Evolutionary conservation across 148 eudicot species (phyloP), one percentile per base, ranked within the genome.

Genomic region (Cornus florida): DNA sequence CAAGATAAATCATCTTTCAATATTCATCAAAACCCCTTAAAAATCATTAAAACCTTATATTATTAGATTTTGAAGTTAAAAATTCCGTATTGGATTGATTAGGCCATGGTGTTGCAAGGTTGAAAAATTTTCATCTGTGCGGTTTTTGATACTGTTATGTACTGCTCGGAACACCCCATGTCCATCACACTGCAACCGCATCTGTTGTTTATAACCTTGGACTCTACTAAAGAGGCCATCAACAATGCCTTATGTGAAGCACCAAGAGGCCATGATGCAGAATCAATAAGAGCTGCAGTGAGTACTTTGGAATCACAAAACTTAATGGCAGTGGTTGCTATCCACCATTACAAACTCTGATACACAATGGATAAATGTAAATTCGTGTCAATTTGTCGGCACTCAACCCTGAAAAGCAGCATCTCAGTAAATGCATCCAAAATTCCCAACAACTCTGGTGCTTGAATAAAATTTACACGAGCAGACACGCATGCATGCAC

Each of bases 181-280:
- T 28, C 28, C 28, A 28, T 28, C 28, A 35, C 38, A 0, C 38
- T 2, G 2, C 38, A 35, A 2, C 38, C 38, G 38, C 38, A 35
- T 35, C 38, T 35, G 80, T 87, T 84, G 76, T 72, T 84, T 77
- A 86, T 80, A 80, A 87, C 91, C 32, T 77, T 84, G 89, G 76
- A 84, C 82, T 38, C 80, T 84, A 62, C 70, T 86, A 20, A 86
- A 86, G 67, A 86, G 76, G 78, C 87, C 87, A 31, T 81, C 81
- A 64, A 84, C 84, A 38, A 80, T 86, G 82, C 85, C 46, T 81
- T 88, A 14, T 84, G 82, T 80, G 88, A 88, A 74, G 88, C 88
- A 71, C 84, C 87, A 82, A 86, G 91, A 78, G 91, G 88, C 43
- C 88, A 86, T 12, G 91, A 88, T 80, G 86, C 87, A 5, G 86